phyloP scores from a whole-genome alignment of 2,329 filamentous ascomycete species.

The Dichotomopilus funicola region DNA sequence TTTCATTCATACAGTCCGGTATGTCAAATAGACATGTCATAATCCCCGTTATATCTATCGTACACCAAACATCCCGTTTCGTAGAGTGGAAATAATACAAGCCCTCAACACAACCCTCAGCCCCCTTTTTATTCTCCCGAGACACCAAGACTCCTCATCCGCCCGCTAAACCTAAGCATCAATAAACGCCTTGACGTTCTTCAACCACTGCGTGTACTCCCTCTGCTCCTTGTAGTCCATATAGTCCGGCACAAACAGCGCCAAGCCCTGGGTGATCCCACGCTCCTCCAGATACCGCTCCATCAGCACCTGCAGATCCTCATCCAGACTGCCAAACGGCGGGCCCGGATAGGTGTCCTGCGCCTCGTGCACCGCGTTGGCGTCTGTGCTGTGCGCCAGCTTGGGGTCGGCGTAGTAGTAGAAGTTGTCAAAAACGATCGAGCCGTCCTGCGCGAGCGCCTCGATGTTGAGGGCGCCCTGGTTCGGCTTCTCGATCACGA shows the following conservation, averaged over 20 bases:
- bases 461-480: constrained; percentile 84
- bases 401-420: constrained; percentile 77
- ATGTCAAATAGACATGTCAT: background rate
- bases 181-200: constrained; percentile 79
- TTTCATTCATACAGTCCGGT: background rate
- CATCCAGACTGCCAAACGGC: constrained; percentile 87
- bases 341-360: constrained; percentile 82
- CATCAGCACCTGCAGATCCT: constrained; percentile 86
- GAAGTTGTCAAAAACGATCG: constrained; percentile 83
- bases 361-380: constrained; percentile 70
- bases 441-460: constrained; percentile 76
- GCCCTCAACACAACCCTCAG: constrained; percentile 12
- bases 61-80: background rate
- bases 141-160: background rate
- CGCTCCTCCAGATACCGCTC: constrained; percentile 94
- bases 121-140: background rate
- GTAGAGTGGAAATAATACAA: constrained; percentile 15
- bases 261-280: constrained; percentile 79
- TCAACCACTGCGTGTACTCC: constrained; percentile 89
- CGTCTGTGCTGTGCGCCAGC: constrained; percentile 66
- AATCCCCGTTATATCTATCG: background rate
- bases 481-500: constrained; percentile 81
- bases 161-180: constrained; percentile 50
- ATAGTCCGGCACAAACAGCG: constrained; percentile 89
- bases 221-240: constrained; percentile 98